Percentiles rank a stretch among this genome's conserved stretches.
Conservation (phyloP, 1,284 basidiomycete species). For the Sporisorium reilianum region DNA sequence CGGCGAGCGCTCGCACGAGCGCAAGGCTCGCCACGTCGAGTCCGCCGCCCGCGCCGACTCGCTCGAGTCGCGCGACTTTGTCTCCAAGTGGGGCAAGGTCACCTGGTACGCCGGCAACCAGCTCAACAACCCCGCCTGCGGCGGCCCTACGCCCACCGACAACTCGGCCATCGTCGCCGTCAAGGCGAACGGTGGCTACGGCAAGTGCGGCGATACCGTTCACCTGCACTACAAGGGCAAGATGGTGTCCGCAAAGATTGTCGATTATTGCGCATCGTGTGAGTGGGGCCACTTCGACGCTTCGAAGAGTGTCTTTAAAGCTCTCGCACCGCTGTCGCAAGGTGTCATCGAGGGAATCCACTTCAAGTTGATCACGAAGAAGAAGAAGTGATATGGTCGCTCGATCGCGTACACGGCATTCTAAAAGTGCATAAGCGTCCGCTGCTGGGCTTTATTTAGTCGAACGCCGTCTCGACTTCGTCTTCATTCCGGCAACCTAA, state of each 20-base stretch:
- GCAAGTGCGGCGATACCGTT: slow-evolving; percentile 61
- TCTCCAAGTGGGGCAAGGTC: slow-evolving; percentile 48
- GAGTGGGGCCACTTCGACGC: slow-evolving; percentile 59
- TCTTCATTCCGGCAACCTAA: background rate
- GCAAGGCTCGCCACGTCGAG: slow-evolving; percentile 56
- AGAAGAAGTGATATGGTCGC: slow-evolving; percentile 25
- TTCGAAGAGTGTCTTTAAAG: slow-evolving; percentile 56
- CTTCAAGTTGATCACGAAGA: slow-evolving; percentile 54
- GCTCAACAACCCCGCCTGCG: slow-evolving; percentile 62
- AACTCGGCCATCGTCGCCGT: slow-evolving; percentile 59
- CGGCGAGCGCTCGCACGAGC: slow-evolving; percentile 53
- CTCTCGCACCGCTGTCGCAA: slow-evolving; percentile 52
- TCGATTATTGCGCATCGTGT: slow-evolving; percentile 61
- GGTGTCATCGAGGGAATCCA: slow-evolving; percentile 58
- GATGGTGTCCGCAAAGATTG: slow-evolving; percentile 54
- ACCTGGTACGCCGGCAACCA: slow-evolving; percentile 64
- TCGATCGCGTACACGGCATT: background rate
- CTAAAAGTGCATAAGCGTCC: no score
- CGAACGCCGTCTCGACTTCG: no score
- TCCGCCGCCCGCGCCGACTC: slow-evolving; percentile 15
- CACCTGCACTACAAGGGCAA: slow-evolving; percentile 61
- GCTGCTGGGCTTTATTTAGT: no score
- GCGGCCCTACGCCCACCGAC: slow-evolving; percentile 58
- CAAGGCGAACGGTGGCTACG: slow-evolving; percentile 53
- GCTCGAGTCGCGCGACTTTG: slow-evolving; percentile 50